phyloP scores from a whole-genome alignment of 192 early-diverging fungal genomes.

The Rhizophagus clarus region DNA sequence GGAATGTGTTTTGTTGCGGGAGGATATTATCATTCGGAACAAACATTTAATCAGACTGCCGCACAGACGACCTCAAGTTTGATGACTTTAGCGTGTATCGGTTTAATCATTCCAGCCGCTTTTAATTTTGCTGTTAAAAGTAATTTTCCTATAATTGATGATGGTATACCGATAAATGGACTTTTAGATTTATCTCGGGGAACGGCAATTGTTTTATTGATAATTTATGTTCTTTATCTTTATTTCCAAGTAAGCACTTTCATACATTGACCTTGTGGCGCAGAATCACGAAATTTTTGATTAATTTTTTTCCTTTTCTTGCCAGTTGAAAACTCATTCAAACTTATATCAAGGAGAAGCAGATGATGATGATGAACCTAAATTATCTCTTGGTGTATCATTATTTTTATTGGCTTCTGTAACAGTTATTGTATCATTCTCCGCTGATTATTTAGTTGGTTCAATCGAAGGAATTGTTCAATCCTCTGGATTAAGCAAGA shows the following conservation, averaged over 20 bases:
- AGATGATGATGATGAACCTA: slow-evolving; percentile 64
- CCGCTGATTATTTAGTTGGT: slow-evolving; percentile 84
- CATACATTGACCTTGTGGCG: too few relatives aligned
- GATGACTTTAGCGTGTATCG: slow-evolving; percentile 65
- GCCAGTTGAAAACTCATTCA: too few relatives aligned
- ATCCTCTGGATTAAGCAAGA: slow-evolving; percentile 66
- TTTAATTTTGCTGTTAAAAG: slow-evolving; percentile 40
- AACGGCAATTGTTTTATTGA: slow-evolving; percentile 67
- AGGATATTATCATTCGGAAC: slow-evolving; percentile 72
- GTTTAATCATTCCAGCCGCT: slow-evolving; percentile 68
- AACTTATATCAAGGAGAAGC: neutral
- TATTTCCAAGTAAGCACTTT: too few relatives aligned
- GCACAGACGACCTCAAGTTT: slow-evolving; percentile 73
- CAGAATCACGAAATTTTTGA: too few relatives aligned
- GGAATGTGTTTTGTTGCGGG: slow-evolving; percentile 88
- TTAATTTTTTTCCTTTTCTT: too few relatives aligned
- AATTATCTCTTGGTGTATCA: slow-evolving; percentile 47
- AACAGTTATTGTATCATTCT: slow-evolving; percentile 73
- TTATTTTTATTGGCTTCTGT: slow-evolving; percentile 56
- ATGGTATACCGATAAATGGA: slow-evolving; percentile 27
- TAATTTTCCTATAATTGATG: neutral
- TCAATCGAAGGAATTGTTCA: slow-evolving; percentile 79
- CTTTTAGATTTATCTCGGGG: slow-evolving; percentile 63
- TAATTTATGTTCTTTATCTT: slow-evolving; percentile 50
- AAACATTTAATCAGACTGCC: slow-evolving; percentile 66